A percentile compares a stretch with the other conserved stretches of the same genome.
Evolutionary conservation across 345 rosid species (phyloP).

Genomic region (Cardamine chenopodiifolia): DNA sequence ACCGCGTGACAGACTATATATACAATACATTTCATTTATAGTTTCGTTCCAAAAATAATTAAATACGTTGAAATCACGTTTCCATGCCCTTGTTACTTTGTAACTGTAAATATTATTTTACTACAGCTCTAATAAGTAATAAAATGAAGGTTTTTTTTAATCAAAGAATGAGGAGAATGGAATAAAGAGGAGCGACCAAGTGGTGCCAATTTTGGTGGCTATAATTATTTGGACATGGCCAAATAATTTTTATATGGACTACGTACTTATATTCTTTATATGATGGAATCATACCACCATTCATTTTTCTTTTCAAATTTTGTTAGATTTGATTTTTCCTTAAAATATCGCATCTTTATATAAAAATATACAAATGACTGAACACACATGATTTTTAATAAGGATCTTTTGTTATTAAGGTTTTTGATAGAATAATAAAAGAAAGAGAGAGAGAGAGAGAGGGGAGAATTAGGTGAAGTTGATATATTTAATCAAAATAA

Average conservation of each 20-base stretch:
- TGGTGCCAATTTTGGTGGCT: slow-evolving; percentile 47
- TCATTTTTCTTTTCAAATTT: slow-evolving; percentile 19
- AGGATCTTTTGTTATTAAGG: slow-evolving; percentile 13
- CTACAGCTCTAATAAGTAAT: neutral
- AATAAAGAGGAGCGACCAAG: slow-evolving; percentile 49
- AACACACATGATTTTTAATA: neutral
- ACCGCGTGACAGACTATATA: neutral
- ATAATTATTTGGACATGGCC: slow-evolving; percentile 26
- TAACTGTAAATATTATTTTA: neutral
- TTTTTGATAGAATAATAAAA: neutral
- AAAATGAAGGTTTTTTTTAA: neutral
- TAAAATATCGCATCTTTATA: slow-evolving; percentile 27
- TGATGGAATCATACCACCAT: slow-evolving; percentile 38
- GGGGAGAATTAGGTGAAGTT: neutral
- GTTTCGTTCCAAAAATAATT: neutral
- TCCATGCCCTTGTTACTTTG: neutral
- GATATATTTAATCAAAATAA: neutral
- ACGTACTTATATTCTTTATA: slow-evolving; percentile 19
- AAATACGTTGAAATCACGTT: neutral
- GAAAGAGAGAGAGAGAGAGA: neutral
- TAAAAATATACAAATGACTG: slow-evolving; percentile 7
- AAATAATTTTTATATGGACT: slow-evolving; percentile 17
- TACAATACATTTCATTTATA: neutral
- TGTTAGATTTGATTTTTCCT: slow-evolving; percentile 34
- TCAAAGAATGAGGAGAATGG: slow-evolving; percentile 33